Percentiles rank a stretch among this genome's conserved stretches.
Conservation (phyloP, 805 yeast species). For the Maudiozyma bulderi region DNA sequence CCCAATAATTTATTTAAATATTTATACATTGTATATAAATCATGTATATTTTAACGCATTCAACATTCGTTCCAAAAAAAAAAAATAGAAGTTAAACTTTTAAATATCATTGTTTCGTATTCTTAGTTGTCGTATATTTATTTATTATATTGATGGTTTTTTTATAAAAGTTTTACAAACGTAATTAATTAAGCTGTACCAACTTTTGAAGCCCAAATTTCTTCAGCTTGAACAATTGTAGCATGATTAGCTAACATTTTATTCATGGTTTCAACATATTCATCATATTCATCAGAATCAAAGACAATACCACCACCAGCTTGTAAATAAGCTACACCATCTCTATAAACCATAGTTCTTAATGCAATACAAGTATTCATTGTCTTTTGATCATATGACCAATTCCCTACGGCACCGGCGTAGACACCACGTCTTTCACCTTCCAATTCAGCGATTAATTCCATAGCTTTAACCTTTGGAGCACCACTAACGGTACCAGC, state of each 20-base stretch:
- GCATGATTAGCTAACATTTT: conserved; percentile 90
- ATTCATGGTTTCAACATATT: conserved; percentile 92
- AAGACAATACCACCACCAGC: conserved; percentile 98
- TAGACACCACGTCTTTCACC: conserved; percentile 90
- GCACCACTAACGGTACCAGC: conserved; percentile 99
- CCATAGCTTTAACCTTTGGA: conserved; percentile 96
- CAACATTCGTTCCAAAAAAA: conserved; percentile 25
- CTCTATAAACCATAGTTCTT: conserved; percentile 92
- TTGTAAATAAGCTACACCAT: conserved; percentile 84
- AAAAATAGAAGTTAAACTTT: background rate
- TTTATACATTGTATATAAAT: conserved; percentile 2
- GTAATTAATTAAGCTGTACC: conserved; percentile 12
- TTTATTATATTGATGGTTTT: too few species aligned
- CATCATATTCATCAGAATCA: conserved; percentile 92
- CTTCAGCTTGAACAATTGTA: conserved; percentile 88
- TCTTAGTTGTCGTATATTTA: too few species aligned
- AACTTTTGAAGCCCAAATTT: conserved; percentile 49
- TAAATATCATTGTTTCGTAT: too few species aligned
- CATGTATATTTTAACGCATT: conserved; percentile 25
- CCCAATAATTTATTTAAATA: background rate
- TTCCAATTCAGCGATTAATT: conserved; percentile 80
- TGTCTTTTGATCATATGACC: conserved; percentile 90
- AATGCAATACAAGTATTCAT: conserved; percentile 98
- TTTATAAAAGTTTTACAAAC: background rate
- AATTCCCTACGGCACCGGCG: conserved; percentile 98